Evolutionary conservation across 2,329 filamentous ascomycete genomes (phyloP).

Genomic region (Neofusicoccum ribis): DNA sequence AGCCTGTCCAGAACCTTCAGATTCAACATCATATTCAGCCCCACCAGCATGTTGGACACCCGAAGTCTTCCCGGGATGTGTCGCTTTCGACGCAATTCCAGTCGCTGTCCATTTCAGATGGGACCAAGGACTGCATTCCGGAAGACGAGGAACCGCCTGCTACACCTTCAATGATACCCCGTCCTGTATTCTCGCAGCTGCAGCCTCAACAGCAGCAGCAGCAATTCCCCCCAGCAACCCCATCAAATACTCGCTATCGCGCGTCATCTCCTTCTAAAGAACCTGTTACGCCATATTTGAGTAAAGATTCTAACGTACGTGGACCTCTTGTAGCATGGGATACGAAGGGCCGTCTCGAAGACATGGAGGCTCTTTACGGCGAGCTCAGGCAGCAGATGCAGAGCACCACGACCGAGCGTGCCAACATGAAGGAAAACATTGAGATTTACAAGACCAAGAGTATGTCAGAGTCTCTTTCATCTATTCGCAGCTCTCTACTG

Average conservation of each 20-base stretch:
- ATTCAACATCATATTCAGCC: not conserved
- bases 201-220: constrained; percentile 19
- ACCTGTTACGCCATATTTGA: constrained; percentile 55
- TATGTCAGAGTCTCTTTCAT: constrained; percentile 45
- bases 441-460: constrained; percentile 73
- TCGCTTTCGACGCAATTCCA: constrained; percentile 4
- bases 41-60: not conserved
- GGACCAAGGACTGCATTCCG: constrained; percentile 5
- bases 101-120: constrained; percentile 2
- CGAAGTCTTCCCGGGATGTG: constrained; percentile 12
- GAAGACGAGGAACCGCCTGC: constrained; percentile 16
- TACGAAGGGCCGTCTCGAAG: constrained; percentile 71
- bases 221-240: not conserved
- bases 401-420: constrained; percentile 66
- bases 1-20: not conserved
- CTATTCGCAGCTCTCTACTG: not conserved
- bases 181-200: constrained; percentile 19
- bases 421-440: constrained; percentile 71
- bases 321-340: constrained; percentile 70
- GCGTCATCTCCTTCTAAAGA: constrained; percentile 18
- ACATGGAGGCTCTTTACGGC: constrained; percentile 73
- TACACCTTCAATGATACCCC: constrained; percentile 19
- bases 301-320: constrained; percentile 67
- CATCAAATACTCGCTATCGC: not conserved
- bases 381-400: constrained; percentile 72